phyloP scores from a whole-genome alignment of 345 rosid genomes.

The Syzygium aqueum region DNA sequence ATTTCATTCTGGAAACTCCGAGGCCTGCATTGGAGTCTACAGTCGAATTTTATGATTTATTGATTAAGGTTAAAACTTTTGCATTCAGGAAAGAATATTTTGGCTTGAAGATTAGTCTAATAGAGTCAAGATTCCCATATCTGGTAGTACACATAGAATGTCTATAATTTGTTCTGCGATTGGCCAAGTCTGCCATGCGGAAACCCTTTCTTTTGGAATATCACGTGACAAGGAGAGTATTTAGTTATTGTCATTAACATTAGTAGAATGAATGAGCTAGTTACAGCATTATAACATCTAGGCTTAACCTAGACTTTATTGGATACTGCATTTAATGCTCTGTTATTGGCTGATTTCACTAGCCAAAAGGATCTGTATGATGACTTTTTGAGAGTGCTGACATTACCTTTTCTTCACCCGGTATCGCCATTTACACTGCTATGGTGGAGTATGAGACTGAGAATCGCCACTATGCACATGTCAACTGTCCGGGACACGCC shows the following conservation, averaged over 20 bases:
- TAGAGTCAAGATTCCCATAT: too few relatives aligned
- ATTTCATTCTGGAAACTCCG: not conserved
- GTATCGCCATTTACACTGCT: constrained; percentile 89
- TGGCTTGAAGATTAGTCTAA: too few relatives aligned
- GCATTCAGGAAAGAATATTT: too few relatives aligned
- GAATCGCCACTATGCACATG: constrained; percentile 87
- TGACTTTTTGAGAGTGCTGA: not conserved
- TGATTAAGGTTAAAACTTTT: not conserved
- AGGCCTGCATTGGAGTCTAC: not conserved
- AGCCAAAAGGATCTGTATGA: not conserved
- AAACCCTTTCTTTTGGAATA: not conserved
- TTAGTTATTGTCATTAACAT: not conserved
- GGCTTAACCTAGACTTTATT: not conserved
- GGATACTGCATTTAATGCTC: not conserved
- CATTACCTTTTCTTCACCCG: not conserved
- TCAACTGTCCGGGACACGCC: constrained; percentile 89
- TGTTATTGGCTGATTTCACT: not conserved
- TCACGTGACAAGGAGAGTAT: not conserved
- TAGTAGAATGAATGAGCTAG: not conserved
- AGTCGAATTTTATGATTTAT: too few relatives aligned
- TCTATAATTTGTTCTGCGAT: not conserved
- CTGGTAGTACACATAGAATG: not conserved
- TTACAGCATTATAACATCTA: not conserved
- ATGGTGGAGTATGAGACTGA: constrained; percentile 92
- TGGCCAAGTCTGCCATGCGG: not conserved